Evolutionary conservation across 2,329 filamentous ascomycete species (phyloP).

Genomic region (Aspergillus sp.): DNA sequence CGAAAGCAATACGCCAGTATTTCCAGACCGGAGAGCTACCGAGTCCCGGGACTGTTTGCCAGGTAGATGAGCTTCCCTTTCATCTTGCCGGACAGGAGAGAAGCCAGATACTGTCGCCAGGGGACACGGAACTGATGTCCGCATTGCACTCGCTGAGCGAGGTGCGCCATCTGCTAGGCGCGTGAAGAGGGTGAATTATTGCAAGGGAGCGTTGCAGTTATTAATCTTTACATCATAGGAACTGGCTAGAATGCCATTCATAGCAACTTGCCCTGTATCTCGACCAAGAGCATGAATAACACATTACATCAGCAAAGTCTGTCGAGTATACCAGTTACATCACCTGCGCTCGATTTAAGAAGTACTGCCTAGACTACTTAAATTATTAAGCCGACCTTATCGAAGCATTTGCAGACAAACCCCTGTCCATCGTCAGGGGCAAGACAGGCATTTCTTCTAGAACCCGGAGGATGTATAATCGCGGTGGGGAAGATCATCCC

Average conservation of each 20-base stretch:
- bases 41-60: neutral
- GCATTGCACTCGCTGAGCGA: neutral
- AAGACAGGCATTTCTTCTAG: constrained; percentile 3
- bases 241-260: neutral
- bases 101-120: neutral
- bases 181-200: neutral
- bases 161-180: neutral
- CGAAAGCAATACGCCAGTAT: constrained; percentile 1
- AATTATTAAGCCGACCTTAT: too few species aligned
- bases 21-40: constrained; percentile 10
- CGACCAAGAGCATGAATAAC: too few species aligned
- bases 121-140: neutral
- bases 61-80: constrained; percentile 8
- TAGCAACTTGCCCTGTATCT: neutral
- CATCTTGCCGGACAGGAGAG: neutral
- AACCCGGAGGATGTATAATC: constrained; percentile 10
- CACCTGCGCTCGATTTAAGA: too few species aligned
- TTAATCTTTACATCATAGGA: neutral
- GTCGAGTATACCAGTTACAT: too few species aligned
- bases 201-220: neutral
- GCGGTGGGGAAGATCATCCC: constrained; percentile 1
- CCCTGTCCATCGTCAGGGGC: neutral
- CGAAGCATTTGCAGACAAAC: neutral
- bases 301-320: too few species aligned
- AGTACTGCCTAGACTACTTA: too few species aligned